Evolutionary conservation across 306 rosid genomes (phyloP), one percentile per base, ranked within the genome.

Genomic region (Cucurbita pepo): DNA sequence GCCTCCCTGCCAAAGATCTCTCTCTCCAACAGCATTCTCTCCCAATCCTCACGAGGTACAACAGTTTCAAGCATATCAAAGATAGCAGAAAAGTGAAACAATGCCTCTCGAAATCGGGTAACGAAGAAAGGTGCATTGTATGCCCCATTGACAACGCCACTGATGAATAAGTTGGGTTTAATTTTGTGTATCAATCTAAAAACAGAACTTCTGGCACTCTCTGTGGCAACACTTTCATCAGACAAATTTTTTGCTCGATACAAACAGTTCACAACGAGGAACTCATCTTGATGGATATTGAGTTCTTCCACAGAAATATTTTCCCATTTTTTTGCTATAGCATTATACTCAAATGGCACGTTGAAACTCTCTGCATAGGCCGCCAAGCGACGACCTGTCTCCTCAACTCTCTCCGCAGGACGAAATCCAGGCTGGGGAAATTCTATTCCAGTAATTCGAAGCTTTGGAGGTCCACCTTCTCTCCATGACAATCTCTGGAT

Each of bases 381-480:
- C 18, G 87, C 85, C 74, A 95, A 82, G 57, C 99, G 92, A 66
- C 84, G 82, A 59, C 99, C 97, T 3, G 99, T 91, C 86, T 91
- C 99, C 72, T 83, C 84, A 44, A 95, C 79, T 84, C 95, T 79
- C 85, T 91, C 97, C 1, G 97, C 97, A 1, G 99, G 99, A 79
- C 97, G 87, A 75, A 95, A 95, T 57, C 99, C 99, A 14, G 96
- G 91, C 75, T 91, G 96, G 41, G 99, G 99, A 72, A 86, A 89
- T 62, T 95, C 99, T 56, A 95, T 85, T 79, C 99, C 99, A 1
- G 99, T 91, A 71, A 95, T 95, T 57, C 95, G 86, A 72, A 95
- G 80, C 74, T 78, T 89, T 10, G 99, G 97, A 9, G 96, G 92
- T 60, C 97, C 96, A 65, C 88, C 96, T 0, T 47, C 1, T 78